Conservation (phyloP, 1,139 yeast species). For the Entelexis paramagnoliae region DNA sequence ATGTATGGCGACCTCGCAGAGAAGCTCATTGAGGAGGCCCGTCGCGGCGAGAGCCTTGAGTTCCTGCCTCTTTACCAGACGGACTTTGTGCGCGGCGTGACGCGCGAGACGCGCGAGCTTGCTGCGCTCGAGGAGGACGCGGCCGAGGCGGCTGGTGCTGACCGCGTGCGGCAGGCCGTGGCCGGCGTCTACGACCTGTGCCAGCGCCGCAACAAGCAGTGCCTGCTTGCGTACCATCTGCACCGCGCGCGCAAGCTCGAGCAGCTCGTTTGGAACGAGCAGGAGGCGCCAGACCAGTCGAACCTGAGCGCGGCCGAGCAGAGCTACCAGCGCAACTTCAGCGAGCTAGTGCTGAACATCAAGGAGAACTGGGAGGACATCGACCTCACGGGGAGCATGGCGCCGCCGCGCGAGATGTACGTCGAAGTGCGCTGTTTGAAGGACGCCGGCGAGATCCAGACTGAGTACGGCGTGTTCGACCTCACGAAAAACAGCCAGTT, state of each 20-base stretch:
- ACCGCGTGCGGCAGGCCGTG: conserved; percentile 44
- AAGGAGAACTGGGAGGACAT: conserved; percentile 73
- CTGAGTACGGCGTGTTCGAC: conserved; percentile 93
- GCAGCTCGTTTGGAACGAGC: conserved; percentile 59
- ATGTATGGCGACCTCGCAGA: conserved; percentile 90
- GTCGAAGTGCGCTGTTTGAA: conserved; percentile 86
- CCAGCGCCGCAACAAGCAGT: conserved; percentile 79
- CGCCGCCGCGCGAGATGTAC: conserved; percentile 84
- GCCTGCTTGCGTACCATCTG: conserved; percentile 72
- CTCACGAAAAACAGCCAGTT: conserved; percentile 92
- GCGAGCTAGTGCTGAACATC: conserved; percentile 60
- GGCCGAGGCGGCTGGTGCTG: conserved; percentile 30
- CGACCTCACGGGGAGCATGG: conserved; percentile 79
- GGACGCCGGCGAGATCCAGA: conserved; percentile 95
- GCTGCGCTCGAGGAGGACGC: conserved; percentile 39
- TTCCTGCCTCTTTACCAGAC: conserved; percentile 64
- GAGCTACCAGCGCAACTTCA: conserved; percentile 62
- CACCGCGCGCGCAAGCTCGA: conserved; percentile 59
- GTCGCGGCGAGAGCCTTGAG: conserved; percentile 58
- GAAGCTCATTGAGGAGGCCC: conserved; percentile 75
- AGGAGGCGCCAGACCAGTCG: conserved; percentile 33
- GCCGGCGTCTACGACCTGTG: conserved; percentile 71
- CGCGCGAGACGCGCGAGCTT: conserved; percentile 37
- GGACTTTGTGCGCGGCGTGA: conserved; percentile 58
- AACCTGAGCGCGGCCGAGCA: conserved; percentile 70